Evolutionary conservation across 2,329 filamentous ascomycete species (phyloP), one percentile per base, ranked within the genome.

Genomic region (Phyllosticta paracitricarpa): DNA sequence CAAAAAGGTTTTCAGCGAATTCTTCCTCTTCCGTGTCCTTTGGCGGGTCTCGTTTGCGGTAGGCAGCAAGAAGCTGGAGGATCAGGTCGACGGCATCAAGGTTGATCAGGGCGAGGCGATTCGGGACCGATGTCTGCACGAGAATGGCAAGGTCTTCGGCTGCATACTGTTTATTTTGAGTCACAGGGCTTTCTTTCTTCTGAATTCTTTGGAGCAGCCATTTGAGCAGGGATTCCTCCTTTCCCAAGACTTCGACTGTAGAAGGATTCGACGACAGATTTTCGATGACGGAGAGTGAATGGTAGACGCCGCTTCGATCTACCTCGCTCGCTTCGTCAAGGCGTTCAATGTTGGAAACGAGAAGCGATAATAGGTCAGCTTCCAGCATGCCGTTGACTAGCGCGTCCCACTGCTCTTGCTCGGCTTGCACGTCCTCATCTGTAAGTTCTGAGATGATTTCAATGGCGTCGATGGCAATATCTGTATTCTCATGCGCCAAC

Each of bases 91-190:
- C 81, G 0, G 89, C 88, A 64, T 96, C 86, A 0, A 87, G 75
- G 22, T 33, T 12, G 48, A 84, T 82, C 4, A 96, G 77, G 55
- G 81, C 81, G 24, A 76, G 76, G 54, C 89, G 79, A 68, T 91
- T 91, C 48, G 81, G 75, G 0, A 82, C 65, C 3, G 89, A 90
- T 1, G 85, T 85, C 72, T 97, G 92, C 19, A 93, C 81, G 8
- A 99, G 77, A 60, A 99, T 94, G 12, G 93, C 91, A 2, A 99
- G 79, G 7, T 97, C 84, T 75, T 99, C 94, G 17, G 93, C 91
- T 0, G 91, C 84, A 72, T 97, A 99, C 72, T 97, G 93, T 72
- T 94, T 96, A 72, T 99, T 99, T 71, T 99, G 94, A 4, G 84
- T 81, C 0, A 95, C 84, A 0, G 80, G 78, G 3, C 77, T 77